Base-by-base conservation (phyloP, 495 filamentous ascomycete species). In the Neohortaea acidophila region DNA sequence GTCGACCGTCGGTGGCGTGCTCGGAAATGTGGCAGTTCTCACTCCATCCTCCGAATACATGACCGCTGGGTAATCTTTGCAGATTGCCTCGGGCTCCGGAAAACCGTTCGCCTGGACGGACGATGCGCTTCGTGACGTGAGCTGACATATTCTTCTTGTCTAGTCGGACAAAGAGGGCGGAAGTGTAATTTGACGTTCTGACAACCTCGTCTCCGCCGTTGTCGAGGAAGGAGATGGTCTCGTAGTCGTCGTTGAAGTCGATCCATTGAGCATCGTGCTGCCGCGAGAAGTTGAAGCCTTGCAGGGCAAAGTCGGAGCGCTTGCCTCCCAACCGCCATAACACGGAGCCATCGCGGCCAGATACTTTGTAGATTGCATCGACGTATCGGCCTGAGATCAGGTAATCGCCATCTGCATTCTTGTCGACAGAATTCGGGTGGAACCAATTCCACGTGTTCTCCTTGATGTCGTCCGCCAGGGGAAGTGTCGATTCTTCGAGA, bases 71-170 rank as follows among this genome's bases (percentile, higher is more conserved):
- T 3, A 77, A 57, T 1, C 64, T 50, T 46, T 77, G 75, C n/a
- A 68, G 55, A 35, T 73, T 75, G 9, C 73, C 73, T 44, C 76
- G 72, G n/a, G n/a, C n/a, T n/a, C n/a, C n/a, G n/a, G n/a, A n/a
- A n/a, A n/a, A n/a, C n/a, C n/a, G n/a, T n/a, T n/a, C n/a, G n/a
- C n/a, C n/a, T n/a, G n/a, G n/a, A n/a, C n/a, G n/a, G n/a, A n/a
- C n/a, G n/a, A n/a, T n/a, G n/a, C n/a, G n/a, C n/a, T n/a, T n/a
- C n/a, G n/a, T n/a, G n/a, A n/a, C n/a, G n/a, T n/a, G n/a, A n/a
- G n/a, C n/a, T n/a, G n/a, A n/a, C n/a, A n/a, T n/a, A n/a, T n/a
- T n/a, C n/a, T n/a, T n/a, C n/a, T n/a, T n/a, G n/a, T n/a, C n/a
- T n/a, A n/a, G n/a, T n/a, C n/a, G n/a, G n/a, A n/a, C n/a, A n/a